phyloP scores from a whole-genome alignment of 2,329 filamentous ascomycete genomes.

The Calonectria pseudoturangicola region DNA sequence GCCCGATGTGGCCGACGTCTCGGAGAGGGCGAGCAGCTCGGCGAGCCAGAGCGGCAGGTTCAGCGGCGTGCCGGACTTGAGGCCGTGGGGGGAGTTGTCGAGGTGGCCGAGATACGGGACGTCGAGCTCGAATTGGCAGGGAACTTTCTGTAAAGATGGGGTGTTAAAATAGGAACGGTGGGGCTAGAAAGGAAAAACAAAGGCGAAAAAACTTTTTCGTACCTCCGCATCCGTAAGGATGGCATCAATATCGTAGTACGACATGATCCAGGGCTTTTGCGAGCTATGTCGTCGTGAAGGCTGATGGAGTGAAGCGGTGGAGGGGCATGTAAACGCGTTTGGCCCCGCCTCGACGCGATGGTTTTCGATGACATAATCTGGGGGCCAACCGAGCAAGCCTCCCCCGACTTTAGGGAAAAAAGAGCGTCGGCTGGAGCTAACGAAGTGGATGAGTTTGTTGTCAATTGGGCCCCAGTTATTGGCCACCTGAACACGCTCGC shows the following conservation, averaged over 20 bases:
- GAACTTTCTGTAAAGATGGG: slow-evolving; percentile 82
- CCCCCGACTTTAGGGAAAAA: neutral
- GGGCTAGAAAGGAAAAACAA: neutral
- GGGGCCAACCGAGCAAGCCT: neutral
- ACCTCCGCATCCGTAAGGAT: slow-evolving; percentile 91
- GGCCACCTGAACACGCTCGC: neutral
- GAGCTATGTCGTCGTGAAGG: neutral
- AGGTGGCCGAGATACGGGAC: slow-evolving; percentile 91
- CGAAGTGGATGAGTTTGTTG: neutral
- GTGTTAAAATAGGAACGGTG: too few species aligned
- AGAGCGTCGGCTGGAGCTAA: neutral
- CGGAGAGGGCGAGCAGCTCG: slow-evolving; percentile 89
- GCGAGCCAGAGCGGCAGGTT: slow-evolving; percentile 94
- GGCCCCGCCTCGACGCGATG: slow-evolving; percentile 45
- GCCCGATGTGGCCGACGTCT: slow-evolving; percentile 65
- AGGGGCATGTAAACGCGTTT: slow-evolving; percentile 48
- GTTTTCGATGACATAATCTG: slow-evolving; percentile 52
- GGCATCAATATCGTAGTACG: slow-evolving; percentile 89
- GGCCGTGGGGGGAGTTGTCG: slow-evolving; percentile 85
- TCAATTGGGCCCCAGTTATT: slow-evolving; percentile 8
- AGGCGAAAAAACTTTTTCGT: slow-evolving; percentile 41
- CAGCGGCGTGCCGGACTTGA: slow-evolving; percentile 87
- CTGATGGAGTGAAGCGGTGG: slow-evolving; percentile 26
- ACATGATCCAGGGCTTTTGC: slow-evolving; percentile 65
- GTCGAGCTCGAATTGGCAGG: slow-evolving; percentile 94